Evolutionary conservation across 306 rosid genomes (phyloP).

Genomic region (Cucumis sativus): DNA sequence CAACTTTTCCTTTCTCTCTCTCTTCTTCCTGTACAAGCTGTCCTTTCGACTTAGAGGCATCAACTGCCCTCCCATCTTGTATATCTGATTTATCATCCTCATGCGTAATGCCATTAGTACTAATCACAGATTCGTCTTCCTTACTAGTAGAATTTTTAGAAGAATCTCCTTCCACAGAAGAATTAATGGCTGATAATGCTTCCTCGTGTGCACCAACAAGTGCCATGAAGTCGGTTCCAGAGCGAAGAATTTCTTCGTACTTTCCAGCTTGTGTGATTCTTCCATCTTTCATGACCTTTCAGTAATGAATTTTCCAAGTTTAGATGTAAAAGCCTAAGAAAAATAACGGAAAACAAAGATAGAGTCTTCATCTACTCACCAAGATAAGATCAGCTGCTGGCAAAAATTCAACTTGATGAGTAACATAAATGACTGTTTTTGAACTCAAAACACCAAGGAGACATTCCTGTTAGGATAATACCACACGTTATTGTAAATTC

Average conservation of each 20-base stretch:
- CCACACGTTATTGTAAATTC: neutral
- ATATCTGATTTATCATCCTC: constrained; percentile 22
- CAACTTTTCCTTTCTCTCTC: constrained; percentile 79
- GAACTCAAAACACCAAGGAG: constrained; percentile 59
- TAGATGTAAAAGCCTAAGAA: neutral
- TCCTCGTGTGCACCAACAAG: constrained; percentile 78
- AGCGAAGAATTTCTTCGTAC: constrained; percentile 45
- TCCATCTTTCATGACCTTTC: constrained; percentile 82
- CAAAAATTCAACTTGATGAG: constrained; percentile 89
- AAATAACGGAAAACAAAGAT: neutral
- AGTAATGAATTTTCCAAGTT: neutral
- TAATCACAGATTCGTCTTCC: constrained; percentile 14
- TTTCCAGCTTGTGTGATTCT: constrained; percentile 61
- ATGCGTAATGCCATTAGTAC: constrained; percentile 12
- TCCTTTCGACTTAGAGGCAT: constrained; percentile 25
- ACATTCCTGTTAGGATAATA: constrained; percentile 43
- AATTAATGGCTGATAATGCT: constrained; percentile 56
- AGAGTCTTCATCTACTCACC: constrained; percentile 26
- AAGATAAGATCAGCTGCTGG: constrained; percentile 74
- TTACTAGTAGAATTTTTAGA: constrained; percentile 17
- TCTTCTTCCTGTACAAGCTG: constrained; percentile 91
- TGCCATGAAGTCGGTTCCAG: constrained; percentile 63
- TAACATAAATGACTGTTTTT: constrained; percentile 66
- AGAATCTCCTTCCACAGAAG: constrained; percentile 22
- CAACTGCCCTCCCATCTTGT: constrained; percentile 27